Evolutionary conservation across 352 stramenopile species (phyloP).

Genomic region (Phytophthora hibernalis): DNA sequence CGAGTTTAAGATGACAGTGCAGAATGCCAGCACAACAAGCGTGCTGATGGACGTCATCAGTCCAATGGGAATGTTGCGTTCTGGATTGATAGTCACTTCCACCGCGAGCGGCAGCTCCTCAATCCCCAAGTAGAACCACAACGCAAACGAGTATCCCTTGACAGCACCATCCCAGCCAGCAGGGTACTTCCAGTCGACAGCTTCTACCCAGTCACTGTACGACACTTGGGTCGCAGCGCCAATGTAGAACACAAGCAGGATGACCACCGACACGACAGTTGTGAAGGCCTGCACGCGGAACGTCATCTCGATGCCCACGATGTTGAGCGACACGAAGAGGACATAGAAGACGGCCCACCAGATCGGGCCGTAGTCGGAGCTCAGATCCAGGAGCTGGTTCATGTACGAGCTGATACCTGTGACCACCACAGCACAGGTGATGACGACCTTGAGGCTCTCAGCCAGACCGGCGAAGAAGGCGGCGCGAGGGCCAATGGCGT

Average conservation of each 20-base stretch:
- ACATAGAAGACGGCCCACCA: conserved; percentile 75
- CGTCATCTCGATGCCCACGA: conserved; percentile 65
- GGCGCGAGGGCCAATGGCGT: conserved; percentile 56
- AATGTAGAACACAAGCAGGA: conserved; percentile 74
- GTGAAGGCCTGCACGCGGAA: conserved; percentile 69
- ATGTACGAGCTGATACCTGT: conserved; percentile 76
- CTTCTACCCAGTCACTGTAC: conserved; percentile 60
- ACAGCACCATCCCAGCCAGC: conserved; percentile 55
- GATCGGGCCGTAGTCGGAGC: conserved; percentile 47
- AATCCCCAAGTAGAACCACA: conserved; percentile 82
- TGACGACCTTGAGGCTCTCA: conserved; percentile 75
- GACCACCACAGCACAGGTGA: conserved; percentile 66
- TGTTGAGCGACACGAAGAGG: conserved; percentile 67
- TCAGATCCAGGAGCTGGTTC: conserved; percentile 58
- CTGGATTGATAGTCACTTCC: conserved; percentile 71
- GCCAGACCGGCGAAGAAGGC: conserved; percentile 73
- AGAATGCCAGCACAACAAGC: conserved; percentile 59
- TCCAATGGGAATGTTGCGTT: conserved; percentile 64
- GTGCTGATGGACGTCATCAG: conserved; percentile 67
- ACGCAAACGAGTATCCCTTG: conserved; percentile 65
- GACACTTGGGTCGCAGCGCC: conserved; percentile 62
- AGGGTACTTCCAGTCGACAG: conserved; percentile 57
- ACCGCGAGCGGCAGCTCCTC: conserved; percentile 70
- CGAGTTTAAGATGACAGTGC: conserved; percentile 72
- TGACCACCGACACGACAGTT: conserved; percentile 61